phyloP scores from a whole-genome alignment of 768 basidiomycete species.

The Termitomyces sp. region DNA sequence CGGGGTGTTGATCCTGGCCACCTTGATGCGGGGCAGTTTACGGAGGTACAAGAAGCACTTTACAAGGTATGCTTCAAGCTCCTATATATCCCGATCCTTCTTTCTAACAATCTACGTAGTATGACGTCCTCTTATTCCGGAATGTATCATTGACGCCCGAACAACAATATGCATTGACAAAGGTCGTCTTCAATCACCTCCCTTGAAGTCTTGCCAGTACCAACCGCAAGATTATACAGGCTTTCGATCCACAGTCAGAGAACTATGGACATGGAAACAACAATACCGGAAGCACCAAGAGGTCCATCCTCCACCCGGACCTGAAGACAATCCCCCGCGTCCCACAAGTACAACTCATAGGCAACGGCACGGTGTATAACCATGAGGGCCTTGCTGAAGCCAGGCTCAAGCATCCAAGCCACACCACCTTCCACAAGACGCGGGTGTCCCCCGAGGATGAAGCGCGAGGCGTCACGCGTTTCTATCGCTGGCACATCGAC shows the following conservation, averaged over 20 bases:
- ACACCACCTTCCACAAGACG: conserved; percentile 85
- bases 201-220: neutral
- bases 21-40: conserved; percentile 54
- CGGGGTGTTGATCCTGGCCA: conserved; percentile 64
- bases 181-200: conserved; percentile 36
- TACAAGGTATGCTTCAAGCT: conserved; percentile 54
- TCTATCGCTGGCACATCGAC: conserved; percentile 92
- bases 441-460: conserved; percentile 69
- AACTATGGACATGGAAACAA: conserved; percentile 87
- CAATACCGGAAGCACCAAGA: conserved; percentile 67
- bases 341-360: conserved; percentile 89
- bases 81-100: neutral
- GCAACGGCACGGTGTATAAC: conserved; percentile 75
- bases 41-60: conserved; percentile 62
- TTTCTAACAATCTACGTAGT: conserved; percentile 28
- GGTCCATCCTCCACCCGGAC: conserved; percentile 84
- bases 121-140: conserved; percentile 72
- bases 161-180: conserved; percentile 80
- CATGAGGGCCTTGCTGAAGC: conserved; percentile 78
- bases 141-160: conserved; percentile 65
- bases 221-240: conserved; percentile 33
- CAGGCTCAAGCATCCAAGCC: conserved; percentile 80
- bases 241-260: conserved; percentile 60
- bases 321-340: conserved; percentile 87
- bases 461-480: conserved; percentile 72